Evolutionary conservation across 2,329 filamentous ascomycete genomes (phyloP).

Genomic region (Chaetoscypha palmicola): DNA sequence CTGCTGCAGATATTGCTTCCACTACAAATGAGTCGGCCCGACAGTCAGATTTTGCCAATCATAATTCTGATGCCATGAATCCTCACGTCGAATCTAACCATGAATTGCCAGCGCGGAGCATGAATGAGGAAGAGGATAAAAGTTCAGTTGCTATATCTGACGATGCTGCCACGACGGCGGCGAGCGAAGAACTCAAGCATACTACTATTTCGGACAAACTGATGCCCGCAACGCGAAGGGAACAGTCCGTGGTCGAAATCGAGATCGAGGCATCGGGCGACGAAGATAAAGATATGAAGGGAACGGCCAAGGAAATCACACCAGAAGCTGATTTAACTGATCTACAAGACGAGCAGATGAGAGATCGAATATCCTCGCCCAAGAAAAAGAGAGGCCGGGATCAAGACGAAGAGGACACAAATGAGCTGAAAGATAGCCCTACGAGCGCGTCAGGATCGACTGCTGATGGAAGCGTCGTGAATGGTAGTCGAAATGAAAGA

Average conservation of each 20-base stretch:
- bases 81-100: conserved; percentile 24
- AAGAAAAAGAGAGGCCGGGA: conserved; percentile 54
- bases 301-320: conserved; percentile 21
- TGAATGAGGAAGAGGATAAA: conserved; percentile 11
- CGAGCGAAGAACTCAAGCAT: conserved; percentile 58
- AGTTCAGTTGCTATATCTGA: conserved; percentile 32
- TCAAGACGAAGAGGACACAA: conserved; percentile 40
- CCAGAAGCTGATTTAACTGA: conserved; percentile 33
- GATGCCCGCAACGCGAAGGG: conserved; percentile 16
- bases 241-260: conserved; percentile 25
- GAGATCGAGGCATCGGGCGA: conserved; percentile 23
- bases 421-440: conserved; percentile 30
- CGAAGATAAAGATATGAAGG: conserved; percentile 27
- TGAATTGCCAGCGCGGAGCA: conserved; percentile 22
- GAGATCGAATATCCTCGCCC: conserved; percentile 49
- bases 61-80: conserved; percentile 11
- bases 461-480: conserved; percentile 36
- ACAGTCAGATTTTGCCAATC: conserved; percentile 9
- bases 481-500: conserved; percentile 32
- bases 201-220: conserved; percentile 52
- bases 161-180: conserved; percentile 56
- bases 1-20: conserved; percentile 15
- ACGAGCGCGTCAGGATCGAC: conserved; percentile 33
- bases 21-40: too few species aligned
- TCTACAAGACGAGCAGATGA: conserved; percentile 35